Conservation (phyloP, 2,329 filamentous ascomycete species). For the Didymella segeticola region DNA sequence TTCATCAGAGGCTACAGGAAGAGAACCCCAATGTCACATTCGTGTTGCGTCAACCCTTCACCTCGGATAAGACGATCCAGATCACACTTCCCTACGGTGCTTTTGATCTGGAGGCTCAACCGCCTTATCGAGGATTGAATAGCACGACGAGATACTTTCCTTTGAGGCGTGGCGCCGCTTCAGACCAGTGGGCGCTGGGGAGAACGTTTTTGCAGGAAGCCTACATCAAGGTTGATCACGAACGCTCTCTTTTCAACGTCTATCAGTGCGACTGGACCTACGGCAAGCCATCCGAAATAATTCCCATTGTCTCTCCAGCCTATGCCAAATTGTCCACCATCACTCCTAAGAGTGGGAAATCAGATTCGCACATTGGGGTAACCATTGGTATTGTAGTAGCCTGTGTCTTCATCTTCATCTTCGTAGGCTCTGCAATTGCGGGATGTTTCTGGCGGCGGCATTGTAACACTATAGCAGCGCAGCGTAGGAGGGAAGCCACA, state of each 20-base stretch:
- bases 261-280: constrained; percentile 48
- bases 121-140: constrained; percentile 62
- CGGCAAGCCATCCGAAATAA: constrained; percentile 34
- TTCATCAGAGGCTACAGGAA: constrained; percentile 59
- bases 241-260: constrained; percentile 55
- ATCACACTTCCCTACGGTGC: constrained; percentile 59
- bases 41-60: constrained; percentile 47
- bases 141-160: constrained; percentile 72
- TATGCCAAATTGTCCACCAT: constrained; percentile 22
- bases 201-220: constrained; percentile 75
- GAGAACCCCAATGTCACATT: constrained; percentile 55
- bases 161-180: constrained; percentile 62
- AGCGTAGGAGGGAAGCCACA: constrained; percentile 31
- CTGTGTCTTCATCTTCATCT: constrained; percentile 41
- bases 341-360: background rate
- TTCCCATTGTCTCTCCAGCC: constrained; percentile 43
- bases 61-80: constrained; percentile 47
- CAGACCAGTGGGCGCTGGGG: constrained; percentile 67
- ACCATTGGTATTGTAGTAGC: constrained; percentile 56
- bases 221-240: constrained; percentile 58
- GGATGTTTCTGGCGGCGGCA: constrained; percentile 46
- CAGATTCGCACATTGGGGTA: constrained; percentile 39
- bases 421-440: constrained; percentile 38
- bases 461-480: constrained; percentile 33
- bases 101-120: constrained; percentile 55